Percentiles rank a stretch among this genome's conserved stretches.
phyloP scores from a whole-genome alignment of 1,284 basidiomycete species.

The Pseudozyma pruni region DNA sequence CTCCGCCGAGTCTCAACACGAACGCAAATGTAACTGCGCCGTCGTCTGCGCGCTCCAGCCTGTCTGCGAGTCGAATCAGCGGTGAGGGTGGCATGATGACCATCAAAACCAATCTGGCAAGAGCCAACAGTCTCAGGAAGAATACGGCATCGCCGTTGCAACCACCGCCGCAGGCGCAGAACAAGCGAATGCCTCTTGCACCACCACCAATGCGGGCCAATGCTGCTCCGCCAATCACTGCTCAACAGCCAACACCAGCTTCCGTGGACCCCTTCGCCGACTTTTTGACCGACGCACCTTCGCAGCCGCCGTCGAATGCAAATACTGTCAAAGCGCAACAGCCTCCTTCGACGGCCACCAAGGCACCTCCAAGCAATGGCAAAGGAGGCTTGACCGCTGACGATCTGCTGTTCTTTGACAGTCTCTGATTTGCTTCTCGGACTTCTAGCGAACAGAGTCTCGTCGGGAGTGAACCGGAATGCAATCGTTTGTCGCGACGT shows the following conservation, averaged over 20 bases:
- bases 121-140: conserved; percentile 22
- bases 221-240: conserved; percentile 6
- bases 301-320: neutral
- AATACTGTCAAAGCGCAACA: neutral
- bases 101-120: conserved; percentile 30
- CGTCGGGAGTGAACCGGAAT: too few relatives aligned
- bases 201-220: conserved; percentile 27
- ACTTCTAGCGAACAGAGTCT: neutral
- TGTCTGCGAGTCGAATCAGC: conserved; percentile 25
- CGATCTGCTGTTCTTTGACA: conserved; percentile 48
- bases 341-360: neutral
- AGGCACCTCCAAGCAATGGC: conserved; percentile 3
- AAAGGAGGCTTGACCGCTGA: conserved; percentile 33
- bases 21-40: conserved; percentile 14
- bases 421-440: conserved; percentile 11
- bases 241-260: neutral
- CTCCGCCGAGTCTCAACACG: conserved; percentile 11
- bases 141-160: conserved; percentile 28
- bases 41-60: conserved; percentile 25
- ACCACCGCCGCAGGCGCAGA: conserved; percentile 25
- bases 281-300: conserved; percentile 27
- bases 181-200: conserved; percentile 20
- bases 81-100: conserved; percentile 41
- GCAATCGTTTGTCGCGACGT: neutral
- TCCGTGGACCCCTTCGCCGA: conserved; percentile 23